Conservation (phyloP, 768 basidiomycete genomes). For the Xerocomellus intermedius region DNA sequence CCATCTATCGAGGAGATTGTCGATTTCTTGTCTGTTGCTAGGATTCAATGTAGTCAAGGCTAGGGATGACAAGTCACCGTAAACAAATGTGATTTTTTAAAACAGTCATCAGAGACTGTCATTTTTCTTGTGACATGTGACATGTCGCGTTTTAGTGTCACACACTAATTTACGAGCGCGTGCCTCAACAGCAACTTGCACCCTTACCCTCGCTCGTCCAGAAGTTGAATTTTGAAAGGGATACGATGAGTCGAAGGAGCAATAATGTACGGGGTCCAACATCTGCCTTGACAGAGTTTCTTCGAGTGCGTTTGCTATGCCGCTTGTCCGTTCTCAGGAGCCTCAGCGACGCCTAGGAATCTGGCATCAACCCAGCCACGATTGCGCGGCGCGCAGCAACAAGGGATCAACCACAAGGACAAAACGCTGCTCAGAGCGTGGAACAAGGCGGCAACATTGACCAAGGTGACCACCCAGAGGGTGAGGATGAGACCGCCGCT, state of each 20-base stretch:
- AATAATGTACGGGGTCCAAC: conserved; percentile 79
- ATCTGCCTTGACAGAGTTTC: conserved; percentile 79
- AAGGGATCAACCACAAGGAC: conserved; percentile 33
- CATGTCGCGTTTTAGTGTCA: conserved; percentile 13
- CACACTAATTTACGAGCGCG: conserved; percentile 14
- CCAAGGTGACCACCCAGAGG: conserved; percentile 15
- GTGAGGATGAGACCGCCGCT: not conserved
- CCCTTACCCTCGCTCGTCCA: not conserved
- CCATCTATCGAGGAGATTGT: conserved; percentile 19
- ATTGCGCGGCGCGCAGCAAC: conserved; percentile 39
- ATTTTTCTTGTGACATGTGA: conserved; percentile 9
- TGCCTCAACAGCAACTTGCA: conserved; percentile 1
- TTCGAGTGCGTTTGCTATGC: conserved; percentile 49
- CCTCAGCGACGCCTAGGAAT: conserved; percentile 37
- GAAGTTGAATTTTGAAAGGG: not conserved
- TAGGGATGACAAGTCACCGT: not conserved
- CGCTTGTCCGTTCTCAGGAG: conserved; percentile 16
- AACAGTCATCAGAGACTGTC: not conserved
- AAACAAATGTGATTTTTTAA: not conserved
- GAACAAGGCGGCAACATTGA: conserved; percentile 10
- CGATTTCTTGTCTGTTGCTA: conserved; percentile 16
- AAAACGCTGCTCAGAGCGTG: conserved; percentile 17
- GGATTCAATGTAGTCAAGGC: not conserved
- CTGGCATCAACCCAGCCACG: conserved; percentile 47
- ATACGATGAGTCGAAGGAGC: conserved; percentile 27